Conservation (phyloP, 345 rosid genomes). For the Eucalyptus erythrocorys region DNA sequence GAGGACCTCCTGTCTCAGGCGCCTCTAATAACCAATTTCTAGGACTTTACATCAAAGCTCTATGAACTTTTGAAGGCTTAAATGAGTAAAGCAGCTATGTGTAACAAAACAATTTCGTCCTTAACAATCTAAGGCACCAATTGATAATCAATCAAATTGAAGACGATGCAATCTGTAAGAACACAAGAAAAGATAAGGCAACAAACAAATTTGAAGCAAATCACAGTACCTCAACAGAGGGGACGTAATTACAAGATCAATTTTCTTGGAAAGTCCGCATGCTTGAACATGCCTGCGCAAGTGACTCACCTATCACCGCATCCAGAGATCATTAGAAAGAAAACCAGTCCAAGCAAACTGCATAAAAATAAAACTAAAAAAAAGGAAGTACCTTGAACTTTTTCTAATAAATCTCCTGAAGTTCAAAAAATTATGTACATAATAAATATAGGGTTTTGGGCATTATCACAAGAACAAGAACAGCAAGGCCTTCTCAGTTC, state of each 20-base stretch:
- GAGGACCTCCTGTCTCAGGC: neutral
- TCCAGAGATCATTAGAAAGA: neutral
- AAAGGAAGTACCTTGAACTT: neutral
- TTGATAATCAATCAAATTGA: neutral
- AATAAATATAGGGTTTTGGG: neutral
- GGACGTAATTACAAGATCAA: constrained; percentile 47
- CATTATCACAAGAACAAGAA: no score
- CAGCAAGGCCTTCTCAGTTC: no score
- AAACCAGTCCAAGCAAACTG: neutral
- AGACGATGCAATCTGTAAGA: neutral
- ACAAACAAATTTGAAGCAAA: neutral
- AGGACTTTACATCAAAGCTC: neutral
- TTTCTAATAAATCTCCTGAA: neutral
- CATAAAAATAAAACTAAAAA: neutral
- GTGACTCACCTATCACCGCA: constrained; percentile 14
- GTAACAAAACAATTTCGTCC: neutral
- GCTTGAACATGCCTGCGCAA: constrained; percentile 25
- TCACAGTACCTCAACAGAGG: constrained; percentile 39
- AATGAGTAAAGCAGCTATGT: neutral
- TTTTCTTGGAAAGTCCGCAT: constrained; percentile 12
- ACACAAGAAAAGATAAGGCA: neutral
- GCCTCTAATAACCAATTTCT: neutral
- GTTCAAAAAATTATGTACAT: neutral
- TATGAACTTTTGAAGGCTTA: neutral
- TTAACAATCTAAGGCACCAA: neutral